These are phyloP conservation scores for Lentinus tigrinus DNA, from an alignment of 768 basidiomycete genomes.

Conservation along the genomic window DNA sequence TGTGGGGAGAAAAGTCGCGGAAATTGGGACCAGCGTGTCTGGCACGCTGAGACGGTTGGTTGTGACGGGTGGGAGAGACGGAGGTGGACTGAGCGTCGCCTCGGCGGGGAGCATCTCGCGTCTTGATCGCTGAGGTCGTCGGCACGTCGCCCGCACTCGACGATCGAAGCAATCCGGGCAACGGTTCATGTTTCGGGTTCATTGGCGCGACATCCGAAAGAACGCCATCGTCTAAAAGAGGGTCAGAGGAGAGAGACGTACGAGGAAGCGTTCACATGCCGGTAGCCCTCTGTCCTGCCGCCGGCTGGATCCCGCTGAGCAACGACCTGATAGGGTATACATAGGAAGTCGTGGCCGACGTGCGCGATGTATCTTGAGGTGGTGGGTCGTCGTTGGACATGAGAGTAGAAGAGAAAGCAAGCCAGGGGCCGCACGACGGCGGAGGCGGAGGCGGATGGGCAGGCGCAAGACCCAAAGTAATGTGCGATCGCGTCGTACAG, in stretches of 20 bases:
- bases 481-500: neutral
- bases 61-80: too few species aligned
- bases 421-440: neutral
- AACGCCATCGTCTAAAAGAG: slow-evolving; percentile 9
- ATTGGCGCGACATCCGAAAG: neutral
- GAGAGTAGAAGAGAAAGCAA: neutral
- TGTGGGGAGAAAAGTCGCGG: slow-evolving; percentile 19
- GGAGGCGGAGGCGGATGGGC: neutral
- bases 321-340: slow-evolving; percentile 36
- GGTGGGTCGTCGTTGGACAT: neutral
- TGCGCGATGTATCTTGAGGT: neutral
- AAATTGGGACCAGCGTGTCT: slow-evolving; percentile 19
- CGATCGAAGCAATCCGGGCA: neutral
- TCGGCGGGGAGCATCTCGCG: neutral
- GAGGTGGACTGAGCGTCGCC: too few species aligned
- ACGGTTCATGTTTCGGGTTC: neutral
- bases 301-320: slow-evolving; percentile 29
- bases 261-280: neutral
- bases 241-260: slow-evolving; percentile 1
- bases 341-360: slow-evolving; percentile 1
- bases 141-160: slow-evolving; percentile 1
- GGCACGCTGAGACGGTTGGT: neutral
- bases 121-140: neutral
- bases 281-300: neutral
- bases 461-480: neutral